These are phyloP conservation scores for Turritis glabra DNA, from an alignment of 345 rosid species.

Conservation along the genomic window DNA sequence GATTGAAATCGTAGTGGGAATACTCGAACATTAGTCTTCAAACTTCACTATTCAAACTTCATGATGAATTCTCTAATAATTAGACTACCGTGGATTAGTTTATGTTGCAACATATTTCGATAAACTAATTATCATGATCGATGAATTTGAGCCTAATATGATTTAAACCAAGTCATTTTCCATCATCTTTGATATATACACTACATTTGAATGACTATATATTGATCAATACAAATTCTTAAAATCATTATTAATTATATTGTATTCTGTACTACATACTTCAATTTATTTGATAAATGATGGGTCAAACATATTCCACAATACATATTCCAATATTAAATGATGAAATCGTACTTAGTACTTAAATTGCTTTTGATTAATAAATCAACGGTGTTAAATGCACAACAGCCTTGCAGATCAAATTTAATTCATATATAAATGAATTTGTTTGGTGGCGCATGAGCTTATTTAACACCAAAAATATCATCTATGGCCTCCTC, in stretches of 20 bases:
- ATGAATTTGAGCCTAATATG: too few species aligned
- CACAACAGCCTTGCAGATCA: constrained; percentile 23
- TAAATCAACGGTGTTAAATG: constrained; percentile 24
- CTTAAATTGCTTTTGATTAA: constrained; percentile 29
- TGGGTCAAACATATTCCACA: constrained; percentile 19
- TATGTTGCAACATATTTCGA: too few species aligned
- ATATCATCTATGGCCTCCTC: constrained; percentile 12
- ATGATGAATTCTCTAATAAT: too few species aligned
- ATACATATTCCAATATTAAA: background rate
- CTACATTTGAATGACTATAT: background rate
- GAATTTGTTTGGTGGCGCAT: constrained; percentile 9
- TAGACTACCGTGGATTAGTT: too few species aligned
- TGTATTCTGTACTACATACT: background rate
- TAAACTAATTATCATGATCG: too few species aligned
- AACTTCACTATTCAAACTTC: too few species aligned
- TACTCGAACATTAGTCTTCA: too few species aligned
- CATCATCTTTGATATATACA: background rate
- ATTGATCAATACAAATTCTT: background rate
- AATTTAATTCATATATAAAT: background rate
- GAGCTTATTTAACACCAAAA: background rate
- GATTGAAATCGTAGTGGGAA: too few species aligned
- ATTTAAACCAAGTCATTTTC: too few species aligned
- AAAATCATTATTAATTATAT: background rate
- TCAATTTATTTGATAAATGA: background rate
- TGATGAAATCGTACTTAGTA: constrained; percentile 3